Evolutionary conservation across 768 basidiomycete species (phyloP).

Genomic region (Phylloporus arenicola): DNA sequence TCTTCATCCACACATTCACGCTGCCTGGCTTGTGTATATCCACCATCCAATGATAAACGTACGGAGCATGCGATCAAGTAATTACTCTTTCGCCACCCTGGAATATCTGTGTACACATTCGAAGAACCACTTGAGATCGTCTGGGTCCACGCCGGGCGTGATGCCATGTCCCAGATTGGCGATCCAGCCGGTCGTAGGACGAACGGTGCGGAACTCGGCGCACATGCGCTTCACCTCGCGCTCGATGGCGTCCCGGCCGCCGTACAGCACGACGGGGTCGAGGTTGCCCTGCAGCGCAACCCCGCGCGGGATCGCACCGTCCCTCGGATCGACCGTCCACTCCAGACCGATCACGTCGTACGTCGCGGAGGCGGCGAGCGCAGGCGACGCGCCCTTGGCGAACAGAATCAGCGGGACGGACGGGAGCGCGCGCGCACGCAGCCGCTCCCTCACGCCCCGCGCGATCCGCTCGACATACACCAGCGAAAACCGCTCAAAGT

Average conservation of each 20-base stretch:
- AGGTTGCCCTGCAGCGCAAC: slow-evolving; percentile 88
- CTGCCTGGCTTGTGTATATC: slow-evolving; percentile 19
- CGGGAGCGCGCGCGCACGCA: slow-evolving; percentile 50
- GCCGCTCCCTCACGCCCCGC: slow-evolving; percentile 53
- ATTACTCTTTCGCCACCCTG: slow-evolving; percentile 5
- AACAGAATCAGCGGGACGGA: slow-evolving; percentile 84
- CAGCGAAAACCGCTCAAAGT: slow-evolving; percentile 80
- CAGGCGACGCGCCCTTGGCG: slow-evolving; percentile 87
- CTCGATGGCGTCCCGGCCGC: slow-evolving; percentile 83
- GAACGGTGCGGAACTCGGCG: slow-evolving; percentile 56
- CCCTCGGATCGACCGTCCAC: slow-evolving; percentile 80
- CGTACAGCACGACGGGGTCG: slow-evolving; percentile 85
- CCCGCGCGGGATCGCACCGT: slow-evolving; percentile 51
- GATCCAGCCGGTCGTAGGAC: slow-evolving; percentile 75
- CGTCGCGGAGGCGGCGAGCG: slow-evolving; percentile 59
- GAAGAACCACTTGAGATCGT: slow-evolving; percentile 87
- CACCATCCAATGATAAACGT: slow-evolving; percentile 8
- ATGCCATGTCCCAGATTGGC: slow-evolving; percentile 97
- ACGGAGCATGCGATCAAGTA: slow-evolving; percentile 2
- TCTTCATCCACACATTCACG: slow-evolving; percentile 10
- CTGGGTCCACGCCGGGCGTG: slow-evolving; percentile 91
- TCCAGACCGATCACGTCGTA: slow-evolving; percentile 91
- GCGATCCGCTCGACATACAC: slow-evolving; percentile 76
- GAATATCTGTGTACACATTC: slow-evolving; percentile 87
- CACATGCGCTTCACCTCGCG: slow-evolving; percentile 78